Conservation (phyloP, 345 rosid genomes). For the Eucalyptus guilfoylei region DNA sequence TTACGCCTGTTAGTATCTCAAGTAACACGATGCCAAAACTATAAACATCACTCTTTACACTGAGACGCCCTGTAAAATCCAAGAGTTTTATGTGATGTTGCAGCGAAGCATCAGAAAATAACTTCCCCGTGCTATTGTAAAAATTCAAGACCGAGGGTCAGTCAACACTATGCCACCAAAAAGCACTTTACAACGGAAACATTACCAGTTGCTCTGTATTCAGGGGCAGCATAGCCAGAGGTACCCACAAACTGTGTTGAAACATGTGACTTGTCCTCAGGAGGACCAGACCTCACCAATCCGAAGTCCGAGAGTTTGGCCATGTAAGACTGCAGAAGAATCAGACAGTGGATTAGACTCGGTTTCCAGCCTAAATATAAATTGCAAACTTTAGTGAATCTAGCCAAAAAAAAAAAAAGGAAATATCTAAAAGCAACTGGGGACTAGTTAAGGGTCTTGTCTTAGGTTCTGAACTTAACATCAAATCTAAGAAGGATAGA, state of each 20-base stretch:
- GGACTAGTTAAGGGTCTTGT: neutral
- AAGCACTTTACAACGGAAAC: neutral
- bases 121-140: neutral
- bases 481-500: neutral
- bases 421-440: neutral
- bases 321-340: neutral
- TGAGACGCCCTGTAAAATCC: neutral
- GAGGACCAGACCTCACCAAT: neutral
- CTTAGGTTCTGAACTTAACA: neutral
- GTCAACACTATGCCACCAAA: neutral
- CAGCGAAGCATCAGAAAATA: neutral
- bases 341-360: too few species aligned
- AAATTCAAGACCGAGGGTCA: neutral
- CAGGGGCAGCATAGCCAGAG: neutral
- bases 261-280: neutral
- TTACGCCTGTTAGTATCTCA: neutral
- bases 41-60: neutral
- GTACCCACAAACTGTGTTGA: neutral
- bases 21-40: neutral
- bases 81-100: neutral
- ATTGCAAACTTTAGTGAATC: neutral
- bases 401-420: neutral
- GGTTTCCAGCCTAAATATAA: too few species aligned
- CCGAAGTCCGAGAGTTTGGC: conserved; percentile 1
- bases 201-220: neutral